Conservation (phyloP, 169 alveolate genomes). For the Plasmodium ovale region DNA sequence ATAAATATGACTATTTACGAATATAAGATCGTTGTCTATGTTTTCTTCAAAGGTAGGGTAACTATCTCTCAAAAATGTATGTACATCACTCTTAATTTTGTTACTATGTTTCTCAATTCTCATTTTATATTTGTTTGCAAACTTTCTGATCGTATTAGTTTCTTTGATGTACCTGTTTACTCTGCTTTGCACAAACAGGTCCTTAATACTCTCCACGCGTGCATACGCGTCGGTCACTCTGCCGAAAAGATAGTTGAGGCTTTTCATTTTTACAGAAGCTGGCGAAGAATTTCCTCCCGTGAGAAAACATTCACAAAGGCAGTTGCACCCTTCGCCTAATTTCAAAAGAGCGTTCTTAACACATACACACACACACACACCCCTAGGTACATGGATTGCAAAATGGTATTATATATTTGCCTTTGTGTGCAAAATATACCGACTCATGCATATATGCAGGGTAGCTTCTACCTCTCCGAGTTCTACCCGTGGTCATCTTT, state of each 20-base stretch:
- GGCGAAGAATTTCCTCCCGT: no score
- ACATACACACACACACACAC: no score
- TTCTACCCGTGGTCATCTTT: not conserved
- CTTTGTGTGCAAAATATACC: no score
- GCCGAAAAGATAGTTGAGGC: conserved; percentile 23
- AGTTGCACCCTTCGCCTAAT: no score
- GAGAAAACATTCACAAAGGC: no score
- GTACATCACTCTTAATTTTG: conserved; percentile 45
- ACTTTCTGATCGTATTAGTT: not conserved
- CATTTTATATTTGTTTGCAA: conserved; percentile 16
- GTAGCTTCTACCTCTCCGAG: no score
- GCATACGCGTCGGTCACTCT: conserved; percentile 24
- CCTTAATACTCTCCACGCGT: conserved; percentile 33
- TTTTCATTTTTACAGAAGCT: conserved; percentile 33
- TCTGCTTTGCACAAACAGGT: not conserved
- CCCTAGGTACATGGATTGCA: no score
- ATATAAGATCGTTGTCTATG: conserved; percentile 24
- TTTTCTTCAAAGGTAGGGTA: conserved; percentile 10
- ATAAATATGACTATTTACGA: conserved; percentile 27
- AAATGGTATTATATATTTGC: no score
- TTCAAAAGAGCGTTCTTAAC: no score
- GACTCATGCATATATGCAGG: no score
- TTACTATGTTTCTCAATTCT: conserved; percentile 11
- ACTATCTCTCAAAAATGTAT: conserved; percentile 7
- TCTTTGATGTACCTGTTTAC: not conserved